Conservation (phyloP, 163 green algal genomes). For the Chloromonas sp. region DNA sequence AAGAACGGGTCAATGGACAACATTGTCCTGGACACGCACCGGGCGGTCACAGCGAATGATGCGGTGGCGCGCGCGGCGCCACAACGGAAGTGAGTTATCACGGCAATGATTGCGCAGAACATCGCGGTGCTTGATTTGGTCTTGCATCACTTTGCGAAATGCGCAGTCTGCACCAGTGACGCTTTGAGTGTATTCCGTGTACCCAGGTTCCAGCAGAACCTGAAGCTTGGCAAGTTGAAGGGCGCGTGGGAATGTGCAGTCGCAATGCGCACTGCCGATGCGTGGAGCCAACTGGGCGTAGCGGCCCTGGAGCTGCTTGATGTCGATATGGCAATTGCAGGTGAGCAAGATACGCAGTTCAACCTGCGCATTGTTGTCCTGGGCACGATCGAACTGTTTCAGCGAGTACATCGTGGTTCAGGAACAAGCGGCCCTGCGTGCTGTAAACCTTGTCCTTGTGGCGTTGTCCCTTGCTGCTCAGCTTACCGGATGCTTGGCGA, state of each 20-base stretch:
- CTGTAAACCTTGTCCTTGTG: too few relatives aligned
- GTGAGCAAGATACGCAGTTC: not conserved
- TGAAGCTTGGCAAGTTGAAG: constrained; percentile 33
- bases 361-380: too few relatives aligned
- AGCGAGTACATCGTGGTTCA: too few relatives aligned
- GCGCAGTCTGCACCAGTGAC: too few relatives aligned
- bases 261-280: constrained; percentile 33
- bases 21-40: constrained; percentile 47
- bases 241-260: constrained; percentile 41
- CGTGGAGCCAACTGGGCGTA: constrained; percentile 48
- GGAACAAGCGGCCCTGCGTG: too few relatives aligned
- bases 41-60: constrained; percentile 8
- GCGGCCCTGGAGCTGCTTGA: constrained; percentile 54
- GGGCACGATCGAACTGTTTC: too few relatives aligned
- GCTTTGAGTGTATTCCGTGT: not conserved
- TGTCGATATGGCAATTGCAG: constrained; percentile 47
- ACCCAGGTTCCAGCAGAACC: constrained; percentile 17
- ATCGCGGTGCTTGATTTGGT: too few relatives aligned
- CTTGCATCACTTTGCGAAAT: too few relatives aligned
- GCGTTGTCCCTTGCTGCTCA: not conserved
- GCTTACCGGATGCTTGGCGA: constrained; percentile 40
- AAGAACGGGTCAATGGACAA: constrained; percentile 48
- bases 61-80: constrained; percentile 12
- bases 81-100: constrained; percentile 8
- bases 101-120: too few relatives aligned